Evolutionary conservation across 176 grass and related monocot genomes (phyloP), one percentile per base, ranked within the genome.

Genomic region (Paspalum notatum): DNA sequence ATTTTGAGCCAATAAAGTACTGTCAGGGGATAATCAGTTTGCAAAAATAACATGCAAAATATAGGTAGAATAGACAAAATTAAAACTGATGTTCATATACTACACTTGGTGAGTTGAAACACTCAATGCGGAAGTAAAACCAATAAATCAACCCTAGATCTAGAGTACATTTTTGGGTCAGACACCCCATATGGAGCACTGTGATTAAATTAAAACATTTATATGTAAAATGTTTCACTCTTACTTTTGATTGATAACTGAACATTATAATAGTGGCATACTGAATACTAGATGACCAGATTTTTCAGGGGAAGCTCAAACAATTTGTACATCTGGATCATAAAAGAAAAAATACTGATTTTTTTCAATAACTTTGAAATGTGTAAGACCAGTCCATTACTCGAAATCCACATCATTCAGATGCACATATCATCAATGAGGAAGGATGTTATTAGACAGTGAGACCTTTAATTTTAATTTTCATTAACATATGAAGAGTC

Each of bases 251-350:
- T 39, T 17, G 62, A 63, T 18, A 3, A 0, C 18, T 15, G 62
- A 27, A 53, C 17, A 64, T 40, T 70, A 80, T 66, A 62, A 20
- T 18, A n/a, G 52, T 9, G 61, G n/a, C 62, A 66, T 50, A 15
- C 3, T 80, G 68, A 62, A 27, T 65, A 51, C 52, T 67, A 86
- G 26, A 86, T 86, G 39, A 15, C 15, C 58, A 62, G 15, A 57
- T 48, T 27, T 66, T 68, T 80, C n/a, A 81, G 39, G 41, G 15
- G 32, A 41, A 41, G 27, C 40, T 68, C 21, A 53, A 22, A 54
- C 39, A 17, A 52, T 51, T n/a, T 9, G 6, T 73, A 73, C 52
- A 16, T 48, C 20, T 79, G 40, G 7, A n/a, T n/a, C n/a, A n/a
- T n/a, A n/a, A n/a, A n/a, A n/a, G n/a, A n/a, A n/a, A n/a, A n/a